A percentile compares a stretch with the other conserved stretches of the same genome.
Evolutionary conservation across 768 basidiomycete species (phyloP).

Genomic region (Termitomyces sp.): DNA sequence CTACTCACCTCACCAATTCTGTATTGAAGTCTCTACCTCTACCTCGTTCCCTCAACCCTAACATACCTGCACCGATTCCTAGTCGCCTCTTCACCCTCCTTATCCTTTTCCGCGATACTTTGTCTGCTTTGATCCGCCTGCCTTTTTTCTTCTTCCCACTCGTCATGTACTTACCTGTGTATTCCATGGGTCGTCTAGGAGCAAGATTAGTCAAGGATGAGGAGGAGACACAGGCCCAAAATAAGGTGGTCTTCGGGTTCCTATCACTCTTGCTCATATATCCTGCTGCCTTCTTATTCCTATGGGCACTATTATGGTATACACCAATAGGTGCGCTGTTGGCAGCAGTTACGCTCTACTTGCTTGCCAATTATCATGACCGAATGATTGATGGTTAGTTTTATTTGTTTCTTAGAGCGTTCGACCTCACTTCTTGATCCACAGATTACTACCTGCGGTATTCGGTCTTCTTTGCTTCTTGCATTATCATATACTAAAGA

Average conservation of each 20-base stretch:
- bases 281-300: slow-evolving; percentile 75
- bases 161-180: slow-evolving; percentile 79
- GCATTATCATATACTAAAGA: slow-evolving; percentile 2
- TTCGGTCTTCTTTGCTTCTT: slow-evolving; percentile 20
- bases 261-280: slow-evolving; percentile 74
- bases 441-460: slow-evolving; percentile 79
- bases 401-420: slow-evolving; percentile 2
- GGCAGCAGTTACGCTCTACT: slow-evolving; percentile 65
- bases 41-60: slow-evolving; percentile 80
- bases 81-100: slow-evolving; percentile 78
- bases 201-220: slow-evolving; percentile 77
- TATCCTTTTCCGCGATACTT: slow-evolving; percentile 74
- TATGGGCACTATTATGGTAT: slow-evolving; percentile 84
- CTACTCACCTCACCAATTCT: slow-evolving; percentile 80
- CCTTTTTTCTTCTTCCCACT: slow-evolving; percentile 91
- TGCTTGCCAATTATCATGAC: slow-evolving; percentile 83
- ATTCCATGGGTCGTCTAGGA: slow-evolving; percentile 75
- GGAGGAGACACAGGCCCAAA: slow-evolving; percentile 95
- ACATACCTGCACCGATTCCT: slow-evolving; percentile 69
- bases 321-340: slow-evolving; percentile 70
- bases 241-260: slow-evolving; percentile 89
- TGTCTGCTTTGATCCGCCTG: slow-evolving; percentile 65
- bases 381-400: slow-evolving; percentile 78
- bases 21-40: slow-evolving; percentile 83
- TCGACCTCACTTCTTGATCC: slow-evolving; percentile 13